Evolutionary conservation across 768 basidiomycete species (phyloP), one percentile per base, ranked within the genome.

Genomic region (Pleurotus citrinopileatus): DNA sequence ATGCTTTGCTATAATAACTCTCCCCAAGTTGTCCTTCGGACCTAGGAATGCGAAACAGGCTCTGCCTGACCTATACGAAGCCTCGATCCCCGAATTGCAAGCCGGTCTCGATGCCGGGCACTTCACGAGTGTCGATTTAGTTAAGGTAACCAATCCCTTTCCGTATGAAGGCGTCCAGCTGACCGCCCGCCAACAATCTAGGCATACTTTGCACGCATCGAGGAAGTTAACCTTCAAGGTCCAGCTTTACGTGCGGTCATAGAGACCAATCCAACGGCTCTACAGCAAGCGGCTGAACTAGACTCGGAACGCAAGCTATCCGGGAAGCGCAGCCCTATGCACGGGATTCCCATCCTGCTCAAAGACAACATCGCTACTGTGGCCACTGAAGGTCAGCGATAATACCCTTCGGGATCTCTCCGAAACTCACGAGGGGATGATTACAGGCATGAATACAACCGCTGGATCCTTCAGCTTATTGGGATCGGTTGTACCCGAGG

Each of bases 171-270:
- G n/a, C n/a, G n/a, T n/a, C n/a, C n/a, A n/a, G n/a, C n/a, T n/a
- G n/a, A n/a, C n/a, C n/a, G n/a, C n/a, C n/a, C n/a, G n/a, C n/a
- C n/a, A n/a, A n/a, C n/a, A n/a, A n/a, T n/a, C n/a, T 37, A 87
- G 85, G 82, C 83, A 2, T 87, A 87, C 63, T 72, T 87, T 58
- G 78, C 79, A 9, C 75, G 86, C 2, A 86, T 87, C 22, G 80
- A 85, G 3, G 80, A 87, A 61, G 86, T 88, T n/a, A 87, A 87
- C 59, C 59, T 78, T 15, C 70, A 80, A 54, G 84, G 84, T 1
- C 79, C 83, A 9, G 66, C 66, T 40, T 66, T 88, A 7, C 79
- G 75, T 8, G 84, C 84, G 0, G 74, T 87, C 3, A 67, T 85
- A 12, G 86, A 87, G 53, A 67, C 69, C 1, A 88, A 82, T 43